Percentiles rank a stretch among this genome's conserved stretches.
Evolutionary conservation across 169 alveolate genomes (phyloP).

Genomic region (Neospora caninum): DNA sequence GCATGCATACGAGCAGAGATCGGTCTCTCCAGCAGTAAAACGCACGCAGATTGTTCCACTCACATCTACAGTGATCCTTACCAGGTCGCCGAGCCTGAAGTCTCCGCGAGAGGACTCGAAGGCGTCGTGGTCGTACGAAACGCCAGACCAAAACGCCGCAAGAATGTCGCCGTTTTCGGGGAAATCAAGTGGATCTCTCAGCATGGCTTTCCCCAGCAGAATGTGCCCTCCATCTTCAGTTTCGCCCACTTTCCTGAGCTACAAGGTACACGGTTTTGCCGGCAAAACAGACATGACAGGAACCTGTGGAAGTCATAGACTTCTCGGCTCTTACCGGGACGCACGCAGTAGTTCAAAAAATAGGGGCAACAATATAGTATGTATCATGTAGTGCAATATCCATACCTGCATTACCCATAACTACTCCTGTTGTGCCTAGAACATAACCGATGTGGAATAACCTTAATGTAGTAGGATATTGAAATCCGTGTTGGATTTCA

Average conservation of each 20-base stretch:
- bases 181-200: constrained; percentile 16
- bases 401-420: too few species aligned
- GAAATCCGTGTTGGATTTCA: too few species aligned
- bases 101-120: neutral
- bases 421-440: too few species aligned
- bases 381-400: too few species aligned
- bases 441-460: too few species aligned
- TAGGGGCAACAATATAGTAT: too few species aligned
- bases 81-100: neutral
- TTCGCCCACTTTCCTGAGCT: constrained; percentile 41
- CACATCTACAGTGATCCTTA: neutral
- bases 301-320: too few species aligned
- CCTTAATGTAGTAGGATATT: too few species aligned
- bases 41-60: neutral
- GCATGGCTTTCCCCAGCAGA: constrained; percentile 33
- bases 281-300: too few species aligned
- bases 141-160: constrained; percentile 24
- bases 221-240: constrained; percentile 40
- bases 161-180: constrained; percentile 24
- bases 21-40: too few species aligned
- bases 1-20: too few species aligned
- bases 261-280: neutral
- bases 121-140: constrained; percentile 33
- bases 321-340: neutral
- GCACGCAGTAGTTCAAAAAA: neutral